phyloP scores from a whole-genome alignment of 148 eudicot genomes.

The Drosera capensis region DNA sequence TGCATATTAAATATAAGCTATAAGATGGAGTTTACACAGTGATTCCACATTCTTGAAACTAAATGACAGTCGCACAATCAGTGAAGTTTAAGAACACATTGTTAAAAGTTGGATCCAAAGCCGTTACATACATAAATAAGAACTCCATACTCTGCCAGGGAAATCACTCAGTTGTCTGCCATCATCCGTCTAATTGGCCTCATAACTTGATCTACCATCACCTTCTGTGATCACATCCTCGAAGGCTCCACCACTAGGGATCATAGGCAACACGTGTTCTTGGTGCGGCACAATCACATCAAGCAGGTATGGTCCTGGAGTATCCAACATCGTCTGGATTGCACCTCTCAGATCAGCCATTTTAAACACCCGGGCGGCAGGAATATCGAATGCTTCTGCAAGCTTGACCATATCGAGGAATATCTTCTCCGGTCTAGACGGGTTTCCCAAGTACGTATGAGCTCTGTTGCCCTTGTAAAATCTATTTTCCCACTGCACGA shows the following conservation, averaged over 20 bases:
- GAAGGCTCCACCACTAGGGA: conserved; percentile 70
- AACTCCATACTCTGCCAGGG: too few relatives aligned
- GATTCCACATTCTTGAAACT: too few relatives aligned
- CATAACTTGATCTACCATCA: conserved; percentile 34
- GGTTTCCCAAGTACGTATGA: conserved; percentile 65
- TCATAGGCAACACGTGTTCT: conserved; percentile 91
- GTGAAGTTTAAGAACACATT: too few relatives aligned
- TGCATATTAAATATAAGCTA: too few relatives aligned
- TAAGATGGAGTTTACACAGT: too few relatives aligned
- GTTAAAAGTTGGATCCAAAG: too few relatives aligned
- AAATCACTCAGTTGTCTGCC: too few relatives aligned
- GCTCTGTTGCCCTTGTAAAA: conserved; percentile 75
- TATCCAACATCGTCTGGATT: conserved; percentile 71
- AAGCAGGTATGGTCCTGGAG: conserved; percentile 71
- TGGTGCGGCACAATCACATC: conserved; percentile 87
- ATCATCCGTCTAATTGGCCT: too few relatives aligned
- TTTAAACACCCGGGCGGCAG: conserved; percentile 57
- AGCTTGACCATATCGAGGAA: conserved; percentile 65
- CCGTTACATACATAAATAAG: too few relatives aligned
- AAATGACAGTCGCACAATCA: too few relatives aligned
- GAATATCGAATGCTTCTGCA: conserved; percentile 64
- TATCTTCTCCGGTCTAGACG: conserved; percentile 27
- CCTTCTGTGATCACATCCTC: conserved; percentile 64
- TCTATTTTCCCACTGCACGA: conserved; percentile 80
- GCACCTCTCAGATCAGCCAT: conserved; percentile 48